Conservation (phyloP, 495 filamentous ascomycete species). For the Rhizodiscina lignyota region DNA sequence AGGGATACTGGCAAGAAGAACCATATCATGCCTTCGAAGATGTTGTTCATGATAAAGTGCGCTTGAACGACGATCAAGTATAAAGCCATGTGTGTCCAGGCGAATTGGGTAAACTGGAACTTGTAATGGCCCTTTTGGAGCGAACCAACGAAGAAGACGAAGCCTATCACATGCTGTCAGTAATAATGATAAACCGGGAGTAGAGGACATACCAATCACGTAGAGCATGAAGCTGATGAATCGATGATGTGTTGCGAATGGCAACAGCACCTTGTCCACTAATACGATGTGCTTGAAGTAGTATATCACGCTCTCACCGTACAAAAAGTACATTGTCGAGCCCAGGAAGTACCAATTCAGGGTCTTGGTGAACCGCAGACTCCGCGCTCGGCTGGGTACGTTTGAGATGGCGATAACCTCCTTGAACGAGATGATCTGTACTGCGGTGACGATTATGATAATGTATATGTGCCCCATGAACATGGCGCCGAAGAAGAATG, state of each 20-base stretch:
- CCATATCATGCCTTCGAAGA: slow-evolving; percentile 99
- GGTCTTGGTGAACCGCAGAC: slow-evolving; percentile 83
- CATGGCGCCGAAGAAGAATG: slow-evolving; percentile 73
- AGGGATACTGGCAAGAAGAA: slow-evolving; percentile 93
- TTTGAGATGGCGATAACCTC: slow-evolving; percentile 97
- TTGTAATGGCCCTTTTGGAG: slow-evolving; percentile 88
- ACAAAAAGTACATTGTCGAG: slow-evolving; percentile 97
- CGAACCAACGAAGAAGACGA: slow-evolving; percentile 97
- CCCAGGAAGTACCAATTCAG: slow-evolving; percentile 98
- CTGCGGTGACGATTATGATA: slow-evolving; percentile 72
- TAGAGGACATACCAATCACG: slow-evolving; percentile 57
- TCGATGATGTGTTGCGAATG: slow-evolving; percentile 90
- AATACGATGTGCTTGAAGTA: slow-evolving; percentile 98
- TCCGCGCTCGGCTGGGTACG: slow-evolving; percentile 78
- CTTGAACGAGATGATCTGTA: slow-evolving; percentile 97
- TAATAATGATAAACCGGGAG: slow-evolving; percentile 3
- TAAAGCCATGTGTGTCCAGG: slow-evolving; percentile 98
- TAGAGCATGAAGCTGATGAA: slow-evolving; percentile 98
- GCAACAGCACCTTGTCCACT: slow-evolving; percentile 82
- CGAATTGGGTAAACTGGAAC: slow-evolving; percentile 98
- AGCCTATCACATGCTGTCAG: slow-evolving; percentile 38
- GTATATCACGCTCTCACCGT: slow-evolving; percentile 97
- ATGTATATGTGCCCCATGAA: slow-evolving; percentile 96
- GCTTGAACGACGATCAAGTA: slow-evolving; percentile 96
- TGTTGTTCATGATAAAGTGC: slow-evolving; percentile 99